phyloP scores from a whole-genome alignment of 345 rosid genomes.

The Viola odorata region DNA sequence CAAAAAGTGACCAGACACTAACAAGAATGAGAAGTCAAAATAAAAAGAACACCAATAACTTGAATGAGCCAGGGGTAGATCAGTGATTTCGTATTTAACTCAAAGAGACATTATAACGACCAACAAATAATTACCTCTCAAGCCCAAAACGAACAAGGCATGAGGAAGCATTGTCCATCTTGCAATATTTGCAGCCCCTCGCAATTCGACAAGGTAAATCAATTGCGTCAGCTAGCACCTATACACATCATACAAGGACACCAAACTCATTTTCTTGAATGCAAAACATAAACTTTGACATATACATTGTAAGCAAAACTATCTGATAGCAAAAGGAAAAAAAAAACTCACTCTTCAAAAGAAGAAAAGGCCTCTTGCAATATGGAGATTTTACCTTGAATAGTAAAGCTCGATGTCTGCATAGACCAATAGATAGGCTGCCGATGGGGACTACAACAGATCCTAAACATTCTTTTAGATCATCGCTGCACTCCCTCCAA shows the following conservation, averaged over 20 bases:
- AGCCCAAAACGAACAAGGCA: constrained; percentile 94
- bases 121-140: constrained; percentile 52
- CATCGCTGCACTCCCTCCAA: constrained; percentile 78
- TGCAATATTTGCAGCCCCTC: constrained; percentile 93
- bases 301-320: neutral
- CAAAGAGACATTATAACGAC: neutral
- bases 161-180: constrained; percentile 79
- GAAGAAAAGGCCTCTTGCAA: neutral
- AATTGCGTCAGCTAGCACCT: constrained; percentile 91
- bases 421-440: constrained; percentile 82
- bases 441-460: constrained; percentile 89
- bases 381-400: constrained; percentile 54
- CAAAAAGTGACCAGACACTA: too few relatives aligned
- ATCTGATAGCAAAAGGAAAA: neutral
- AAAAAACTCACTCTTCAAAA: neutral
- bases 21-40: too few relatives aligned
- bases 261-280: constrained; percentile 5
- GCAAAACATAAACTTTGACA: neutral
- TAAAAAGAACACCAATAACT: too few relatives aligned
- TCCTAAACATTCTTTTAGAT: constrained; percentile 76
- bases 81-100: too few relatives aligned
- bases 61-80: too few relatives aligned
- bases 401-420: constrained; percentile 92
- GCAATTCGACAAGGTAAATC: constrained; percentile 99
- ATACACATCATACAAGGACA: constrained; percentile 21